phyloP scores from a whole-genome alignment of 192 early-diverging fungal species.

The Rhizophagus sp. region DNA sequence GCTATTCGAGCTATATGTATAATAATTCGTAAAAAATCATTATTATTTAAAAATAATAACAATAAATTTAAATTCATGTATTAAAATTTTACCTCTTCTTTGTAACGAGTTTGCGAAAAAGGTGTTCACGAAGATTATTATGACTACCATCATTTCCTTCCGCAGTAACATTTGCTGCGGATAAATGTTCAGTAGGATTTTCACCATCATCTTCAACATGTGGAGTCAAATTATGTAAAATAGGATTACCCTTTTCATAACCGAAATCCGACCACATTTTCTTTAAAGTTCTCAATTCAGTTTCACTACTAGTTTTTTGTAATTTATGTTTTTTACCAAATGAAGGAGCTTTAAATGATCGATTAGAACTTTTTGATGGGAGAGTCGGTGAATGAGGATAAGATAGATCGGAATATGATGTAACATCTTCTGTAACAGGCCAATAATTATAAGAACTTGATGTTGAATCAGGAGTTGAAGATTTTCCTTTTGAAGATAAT shows the following conservation, averaged over 20 bases:
- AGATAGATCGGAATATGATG: neutral
- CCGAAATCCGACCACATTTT: neutral
- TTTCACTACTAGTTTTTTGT: conserved; percentile 25
- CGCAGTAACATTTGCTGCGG: neutral
- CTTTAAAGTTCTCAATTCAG: conserved; percentile 16
- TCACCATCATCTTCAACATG: conserved; percentile 5
- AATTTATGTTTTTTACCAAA: conserved; percentile 11
- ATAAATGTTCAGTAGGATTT: neutral
- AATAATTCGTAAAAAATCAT: neutral
- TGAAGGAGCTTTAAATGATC: neutral
- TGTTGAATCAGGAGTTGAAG: neutral
- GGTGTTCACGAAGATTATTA: conserved; percentile 11
- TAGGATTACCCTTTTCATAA: neutral
- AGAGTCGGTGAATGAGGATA: neutral
- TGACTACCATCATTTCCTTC: neutral
- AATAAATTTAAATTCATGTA: no score
- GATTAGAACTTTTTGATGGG: neutral
- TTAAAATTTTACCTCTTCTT: conserved; percentile 22
- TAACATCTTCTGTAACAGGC: conserved; percentile 23
- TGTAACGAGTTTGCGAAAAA: conserved; percentile 20
- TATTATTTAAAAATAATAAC: neutral
- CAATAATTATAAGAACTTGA: conserved; percentile 18
- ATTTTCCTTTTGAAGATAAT: neutral
- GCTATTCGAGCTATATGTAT: conserved; percentile 9
- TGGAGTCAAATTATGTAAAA: neutral